Evolutionary conservation across 257 asterid genomes (phyloP), one percentile per base, ranked within the genome.

Genomic region (Solanum chmielewskii): DNA sequence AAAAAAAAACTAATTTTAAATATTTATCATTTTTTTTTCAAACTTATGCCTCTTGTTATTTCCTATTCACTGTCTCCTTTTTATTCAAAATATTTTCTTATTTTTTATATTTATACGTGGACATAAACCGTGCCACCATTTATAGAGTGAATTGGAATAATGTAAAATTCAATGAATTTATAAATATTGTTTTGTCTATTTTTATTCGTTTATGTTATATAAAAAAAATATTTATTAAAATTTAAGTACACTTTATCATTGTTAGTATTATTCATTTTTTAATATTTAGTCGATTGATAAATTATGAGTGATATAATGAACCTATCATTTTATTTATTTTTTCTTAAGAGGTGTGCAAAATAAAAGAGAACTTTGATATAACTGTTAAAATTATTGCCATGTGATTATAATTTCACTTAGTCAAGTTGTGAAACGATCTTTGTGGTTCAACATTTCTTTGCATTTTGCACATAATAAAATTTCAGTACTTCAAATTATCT

Each of bases 401-500:
- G 60, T 49, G 3, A 49, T 15, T 20, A 49, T 49, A 49, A 15
- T 5, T 0, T 15, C 60, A 49, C 9, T 49, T 9, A 49, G 16
- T 15, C 9, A 49, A 7, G 9, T 49, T 49, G 3, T 49, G 21
- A 49, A 49, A 15, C 6, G 3, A 49, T 15, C 60, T 52, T 52
- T 16, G 60, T 52, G 21, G 23, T 52, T 52, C 1, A 15, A 0
- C 20, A 0, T 52, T 16, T 52, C 1, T 52, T 52, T 52, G 10
- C 21, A 52, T 52, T 52, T 52, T 52, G 62, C 23, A 15, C 9
- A 2, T 15, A 16, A 49, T 4, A 6, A 0, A 6, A 49, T 5
- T 16, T 49, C 18, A 49, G 1, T 49, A 1, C 0, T 15, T 49
- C 0, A 0, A 49, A 49, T 49, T 49, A 9, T 0, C 0, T 41